Evolutionary conservation across 352 stramenopile genomes (phyloP), one percentile per base, ranked within the genome.

Genomic region (Globisporangium nodosum): DNA sequence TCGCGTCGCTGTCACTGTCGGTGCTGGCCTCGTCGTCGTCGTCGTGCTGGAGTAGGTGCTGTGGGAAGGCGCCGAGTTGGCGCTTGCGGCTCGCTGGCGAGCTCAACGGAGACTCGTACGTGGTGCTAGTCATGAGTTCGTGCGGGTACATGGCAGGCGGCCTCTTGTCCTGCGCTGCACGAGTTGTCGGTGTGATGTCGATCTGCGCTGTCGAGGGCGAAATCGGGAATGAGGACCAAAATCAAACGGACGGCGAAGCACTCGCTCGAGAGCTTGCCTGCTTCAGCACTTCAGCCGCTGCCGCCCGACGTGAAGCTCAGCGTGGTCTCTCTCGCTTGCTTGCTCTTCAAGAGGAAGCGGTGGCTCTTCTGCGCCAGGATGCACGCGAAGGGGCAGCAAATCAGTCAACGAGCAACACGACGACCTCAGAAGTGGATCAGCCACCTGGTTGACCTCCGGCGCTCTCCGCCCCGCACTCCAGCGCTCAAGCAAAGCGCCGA

Each of bases 11-110:
- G 33, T 59, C 30, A n/a, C 12, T 46, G n/a, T 15, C 2, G 1
- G 51, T 39, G 48, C 37, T n/a, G 5, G 27, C 30, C n/a, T 57
- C 39, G 42, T 49, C 37, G 1, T 54, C 49, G 3, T 55, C 35
- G 50, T 55, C 52, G 39, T 30, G 35, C 52, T 57, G 52, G 12
- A 49, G 21, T 15, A 57, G 39, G 52, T 57, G 20, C 12, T 54
- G 46, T 12, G 33, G 46, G 33, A 54, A 59, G 11, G 35, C 51
- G 21, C 35, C 50, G 33, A 51, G 42, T 15, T 21, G 53, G n/a
- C 54, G 54, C 46, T 60, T 60, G 45, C 33, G 31, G 21, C 16
- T 47, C 35, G 16, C n/a, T 21, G 54, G 45, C 15, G 48, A 18
- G 3, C 20, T 15, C 2, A 13, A 42, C 8, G 54, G 6, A 13